Conservation (phyloP, 192 early-diverging fungal species). For the Backusella tuberculispora region DNA sequence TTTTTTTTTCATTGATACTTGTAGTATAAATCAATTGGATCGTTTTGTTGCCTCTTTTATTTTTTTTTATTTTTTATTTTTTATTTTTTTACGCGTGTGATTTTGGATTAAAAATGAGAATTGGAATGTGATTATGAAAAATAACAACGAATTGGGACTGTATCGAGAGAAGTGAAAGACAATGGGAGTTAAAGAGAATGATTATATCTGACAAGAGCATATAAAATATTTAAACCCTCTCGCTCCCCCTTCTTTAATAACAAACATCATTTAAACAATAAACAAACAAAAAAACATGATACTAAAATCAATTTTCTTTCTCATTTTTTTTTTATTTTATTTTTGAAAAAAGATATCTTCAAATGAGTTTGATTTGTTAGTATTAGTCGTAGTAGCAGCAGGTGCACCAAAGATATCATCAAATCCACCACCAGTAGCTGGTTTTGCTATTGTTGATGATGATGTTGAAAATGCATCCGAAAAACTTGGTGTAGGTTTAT, state of each 20-base stretch:
- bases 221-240: too few relatives aligned
- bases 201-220: too few relatives aligned
- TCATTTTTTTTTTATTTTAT: neutral
- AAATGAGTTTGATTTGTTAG: conserved; percentile 6
- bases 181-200: too few relatives aligned
- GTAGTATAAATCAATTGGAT: neutral
- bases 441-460: neutral
- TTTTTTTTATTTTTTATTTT: too few relatives aligned
- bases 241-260: neutral
- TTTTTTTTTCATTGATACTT: neutral
- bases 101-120: too few relatives aligned
- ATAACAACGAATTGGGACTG: too few relatives aligned
- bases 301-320: too few relatives aligned
- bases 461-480: neutral
- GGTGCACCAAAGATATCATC: conserved; percentile 14
- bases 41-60: too few relatives aligned
- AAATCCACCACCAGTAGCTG: neutral
- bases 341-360: conserved; percentile 16
- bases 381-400: too few relatives aligned
- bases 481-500: neutral
- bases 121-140: too few relatives aligned
- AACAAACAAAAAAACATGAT: neutral
- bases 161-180: too few relatives aligned
- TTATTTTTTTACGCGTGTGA: too few relatives aligned
- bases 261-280: neutral